A percentile compares a stretch with the other conserved stretches of the same genome.
Conservation (phyloP, 2,329 filamentous ascomycete genomes). For the Coniochaeta sp. region DNA sequence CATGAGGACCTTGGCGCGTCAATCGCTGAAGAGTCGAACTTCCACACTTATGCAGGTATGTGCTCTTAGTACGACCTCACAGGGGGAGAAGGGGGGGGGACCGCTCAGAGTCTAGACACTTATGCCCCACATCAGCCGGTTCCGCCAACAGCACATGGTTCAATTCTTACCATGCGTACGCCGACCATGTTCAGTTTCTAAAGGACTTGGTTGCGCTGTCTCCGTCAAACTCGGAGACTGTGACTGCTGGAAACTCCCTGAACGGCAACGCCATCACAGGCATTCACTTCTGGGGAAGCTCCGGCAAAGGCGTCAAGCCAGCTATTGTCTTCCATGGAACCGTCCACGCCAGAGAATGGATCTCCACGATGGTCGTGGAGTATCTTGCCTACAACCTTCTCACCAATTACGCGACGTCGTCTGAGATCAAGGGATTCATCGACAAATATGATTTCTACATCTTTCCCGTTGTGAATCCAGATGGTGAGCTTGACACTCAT, state of each 20-base stretch:
- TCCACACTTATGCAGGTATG: conserved; percentile 21
- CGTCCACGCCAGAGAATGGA: conserved; percentile 48
- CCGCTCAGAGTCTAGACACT: background rate
- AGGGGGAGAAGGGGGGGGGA: background rate
- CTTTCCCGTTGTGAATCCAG: conserved; percentile 45
- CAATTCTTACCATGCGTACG: conserved; percentile 43
- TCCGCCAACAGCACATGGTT: conserved; percentile 36
- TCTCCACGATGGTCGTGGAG: conserved; percentile 40
- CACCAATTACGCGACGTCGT: conserved; percentile 29
- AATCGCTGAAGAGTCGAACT: conserved; percentile 25
- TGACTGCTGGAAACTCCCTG: conserved; percentile 35
- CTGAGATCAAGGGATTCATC: conserved; percentile 33
- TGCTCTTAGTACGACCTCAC: background rate
- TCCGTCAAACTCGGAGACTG: conserved; percentile 37
- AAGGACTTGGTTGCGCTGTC: conserved; percentile 35
- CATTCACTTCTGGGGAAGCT: conserved; percentile 43
- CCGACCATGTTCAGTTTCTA: conserved; percentile 42
- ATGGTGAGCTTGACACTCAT: conserved; percentile 24
- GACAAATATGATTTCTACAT: conserved; percentile 55
- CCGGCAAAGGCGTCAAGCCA: conserved; percentile 34
- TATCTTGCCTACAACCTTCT: conserved; percentile 42
- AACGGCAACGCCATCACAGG: conserved; percentile 50
- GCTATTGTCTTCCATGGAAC: conserved; percentile 44
- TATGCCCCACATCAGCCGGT: conserved; percentile 7
- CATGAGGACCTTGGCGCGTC: conserved; percentile 30